Conservation (phyloP, 2,329 filamentous ascomycete genomes). For the Penicillium sp. region DNA sequence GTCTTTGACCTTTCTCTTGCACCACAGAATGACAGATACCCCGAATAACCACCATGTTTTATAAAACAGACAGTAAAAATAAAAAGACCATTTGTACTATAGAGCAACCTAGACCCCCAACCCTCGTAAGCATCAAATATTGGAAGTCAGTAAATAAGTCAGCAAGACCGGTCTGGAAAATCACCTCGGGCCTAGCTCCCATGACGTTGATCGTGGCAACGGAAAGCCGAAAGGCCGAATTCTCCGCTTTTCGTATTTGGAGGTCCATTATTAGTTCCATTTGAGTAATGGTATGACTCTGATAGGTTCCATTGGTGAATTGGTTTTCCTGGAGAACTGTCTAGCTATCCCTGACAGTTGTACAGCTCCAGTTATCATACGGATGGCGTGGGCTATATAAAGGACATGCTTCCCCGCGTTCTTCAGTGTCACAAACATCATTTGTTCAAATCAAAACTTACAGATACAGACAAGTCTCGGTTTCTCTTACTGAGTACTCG, state of each 20-base stretch:
- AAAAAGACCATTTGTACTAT: too few relatives aligned
- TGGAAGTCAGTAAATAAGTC: not conserved
- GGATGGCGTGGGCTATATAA: conserved; percentile 1
- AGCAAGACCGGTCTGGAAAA: conserved; percentile 1
- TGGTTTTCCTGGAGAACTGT: not conserved
- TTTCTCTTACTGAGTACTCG: not conserved
- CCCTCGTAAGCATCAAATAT: too few relatives aligned
- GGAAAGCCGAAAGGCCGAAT: conserved; percentile 9
- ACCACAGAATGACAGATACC: conserved; percentile 11
- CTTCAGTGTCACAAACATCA: not conserved
- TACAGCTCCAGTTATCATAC: not conserved
- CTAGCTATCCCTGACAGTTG: not conserved
- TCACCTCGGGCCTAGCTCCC: not conserved
- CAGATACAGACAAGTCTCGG: not conserved
- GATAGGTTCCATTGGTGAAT: conserved; percentile 11
- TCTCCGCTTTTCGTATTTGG: conserved; percentile 9
- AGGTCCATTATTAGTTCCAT: not conserved
- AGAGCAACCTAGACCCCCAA: not conserved
- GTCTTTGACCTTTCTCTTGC: not conserved
- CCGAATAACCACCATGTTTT: not conserved
- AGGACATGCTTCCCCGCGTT: not conserved
- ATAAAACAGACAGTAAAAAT: not conserved
- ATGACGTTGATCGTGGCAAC: conserved; percentile 17
- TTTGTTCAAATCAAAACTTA: not conserved
- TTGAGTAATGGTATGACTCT: conserved; percentile 2